Evolutionary conservation across 202 grass and related monocot species (phyloP).

Genomic region (Miscanthus sacchariflorus): DNA sequence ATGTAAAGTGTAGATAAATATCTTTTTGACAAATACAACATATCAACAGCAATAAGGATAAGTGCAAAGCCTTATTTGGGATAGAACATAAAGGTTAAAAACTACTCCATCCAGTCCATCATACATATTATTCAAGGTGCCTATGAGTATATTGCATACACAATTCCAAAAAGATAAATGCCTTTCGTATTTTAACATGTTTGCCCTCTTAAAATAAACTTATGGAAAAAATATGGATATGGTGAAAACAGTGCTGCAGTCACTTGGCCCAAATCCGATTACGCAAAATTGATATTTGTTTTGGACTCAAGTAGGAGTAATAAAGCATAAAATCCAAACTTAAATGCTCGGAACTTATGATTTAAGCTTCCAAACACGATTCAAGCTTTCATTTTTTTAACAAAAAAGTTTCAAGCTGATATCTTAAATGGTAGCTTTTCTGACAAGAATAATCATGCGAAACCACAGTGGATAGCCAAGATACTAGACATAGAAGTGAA

Average conservation of each 20-base stretch:
- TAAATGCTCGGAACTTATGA: no score
- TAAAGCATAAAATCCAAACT: no score
- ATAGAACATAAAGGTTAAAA: constrained; percentile 18
- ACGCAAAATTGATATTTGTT: no score
- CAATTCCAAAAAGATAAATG: constrained; percentile 3
- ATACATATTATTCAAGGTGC: neutral
- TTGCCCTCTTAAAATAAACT: neutral
- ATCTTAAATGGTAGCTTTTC: no score
- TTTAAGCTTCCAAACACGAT: no score
- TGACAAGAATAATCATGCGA: no score
- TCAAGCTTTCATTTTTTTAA: no score
- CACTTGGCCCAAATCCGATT: neutral
- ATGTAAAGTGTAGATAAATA: constrained; percentile 47
- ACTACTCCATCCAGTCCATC: neutral
- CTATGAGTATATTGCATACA: neutral
- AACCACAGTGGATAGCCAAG: no score
- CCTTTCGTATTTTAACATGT: constrained; percentile 13
- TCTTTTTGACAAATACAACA: constrained; percentile 24
- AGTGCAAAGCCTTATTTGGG: neutral
- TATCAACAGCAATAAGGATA: constrained; percentile 10
- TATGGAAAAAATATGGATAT: neutral
- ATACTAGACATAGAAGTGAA: no score
- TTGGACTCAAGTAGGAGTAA: no score
- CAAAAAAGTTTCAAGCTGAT: no score
- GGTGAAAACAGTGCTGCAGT: neutral